Conservation (phyloP, 202 grass and related monocot genomes). For the Eragrostis tef region DNA sequence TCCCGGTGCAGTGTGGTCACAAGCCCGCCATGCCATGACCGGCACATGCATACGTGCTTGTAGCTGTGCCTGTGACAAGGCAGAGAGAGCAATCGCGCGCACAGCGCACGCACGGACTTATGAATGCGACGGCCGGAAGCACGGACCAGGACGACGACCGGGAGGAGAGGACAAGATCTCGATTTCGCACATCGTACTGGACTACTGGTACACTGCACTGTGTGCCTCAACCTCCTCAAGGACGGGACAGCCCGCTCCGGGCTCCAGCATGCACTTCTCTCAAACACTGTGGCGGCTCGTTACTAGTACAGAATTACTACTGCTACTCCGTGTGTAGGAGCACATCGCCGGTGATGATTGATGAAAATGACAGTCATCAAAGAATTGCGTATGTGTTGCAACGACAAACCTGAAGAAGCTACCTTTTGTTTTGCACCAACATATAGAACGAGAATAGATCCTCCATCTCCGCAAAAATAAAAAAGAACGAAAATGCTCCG, state of each 20-base stretch:
- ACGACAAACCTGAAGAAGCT: not conserved
- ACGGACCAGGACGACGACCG: not conserved
- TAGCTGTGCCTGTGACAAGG: no score
- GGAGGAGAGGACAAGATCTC: not conserved
- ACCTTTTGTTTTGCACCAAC: not conserved
- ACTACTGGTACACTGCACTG: not conserved
- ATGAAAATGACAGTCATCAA: not conserved
- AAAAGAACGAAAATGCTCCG: slow-evolving; percentile 9
- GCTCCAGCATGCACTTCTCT: not conserved
- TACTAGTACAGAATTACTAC: no score
- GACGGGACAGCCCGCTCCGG: no score
- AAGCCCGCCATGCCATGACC: no score
- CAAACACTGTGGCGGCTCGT: not conserved
- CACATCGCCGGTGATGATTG: no score
- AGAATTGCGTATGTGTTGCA: not conserved
- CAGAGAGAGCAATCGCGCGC: no score
- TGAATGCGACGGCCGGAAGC: not conserved
- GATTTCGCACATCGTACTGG: not conserved
- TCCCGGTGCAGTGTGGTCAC: no score
- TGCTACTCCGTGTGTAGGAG: no score
- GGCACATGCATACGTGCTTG: no score
- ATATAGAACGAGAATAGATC: not conserved
- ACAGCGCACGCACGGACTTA: no score
- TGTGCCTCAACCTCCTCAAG: not conserved
- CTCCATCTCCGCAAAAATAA: not conserved